Evolutionary conservation across 2,329 filamentous ascomycete species (phyloP).

Genomic region (Phyllosticta paracitricarpa): DNA sequence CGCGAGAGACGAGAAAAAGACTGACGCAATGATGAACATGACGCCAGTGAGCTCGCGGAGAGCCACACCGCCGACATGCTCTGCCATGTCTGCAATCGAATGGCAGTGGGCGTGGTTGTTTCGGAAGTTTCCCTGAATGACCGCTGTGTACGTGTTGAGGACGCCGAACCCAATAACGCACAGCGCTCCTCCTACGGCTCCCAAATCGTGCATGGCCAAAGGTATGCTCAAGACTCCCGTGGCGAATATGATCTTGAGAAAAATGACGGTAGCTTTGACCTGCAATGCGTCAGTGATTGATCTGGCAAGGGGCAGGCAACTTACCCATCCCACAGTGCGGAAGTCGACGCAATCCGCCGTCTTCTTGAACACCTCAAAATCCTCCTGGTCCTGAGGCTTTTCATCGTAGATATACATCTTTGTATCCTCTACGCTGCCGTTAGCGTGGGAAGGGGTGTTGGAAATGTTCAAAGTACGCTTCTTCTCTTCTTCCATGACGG

Average conservation of each 20-base stretch:
- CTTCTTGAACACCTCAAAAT: constrained; percentile 42
- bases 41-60: constrained; percentile 45
- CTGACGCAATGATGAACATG: constrained; percentile 44
- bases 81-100: constrained; percentile 48
- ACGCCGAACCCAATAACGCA: constrained; percentile 39
- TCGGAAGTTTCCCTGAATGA: constrained; percentile 44
- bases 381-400: constrained; percentile 16
- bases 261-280: constrained; percentile 8
- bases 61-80: constrained; percentile 43
- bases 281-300: neutral
- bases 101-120: constrained; percentile 43
- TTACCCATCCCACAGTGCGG: constrained; percentile 43
- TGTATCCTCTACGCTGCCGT: constrained; percentile 11
- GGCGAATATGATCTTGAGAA: constrained; percentile 33
- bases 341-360: constrained; percentile 41
- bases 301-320: too few species aligned
- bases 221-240: constrained; percentile 43
- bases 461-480: constrained; percentile 10
- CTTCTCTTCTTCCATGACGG: constrained; percentile 8
- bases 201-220: constrained; percentile 37
- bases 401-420: constrained; percentile 10
- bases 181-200: constrained; percentile 38
- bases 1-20: neutral
- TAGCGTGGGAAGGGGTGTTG: neutral
- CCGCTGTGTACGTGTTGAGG: constrained; percentile 40